phyloP scores from a whole-genome alignment of 495 filamentous ascomycete genomes.

The Saxispiralis lemnorum region DNA sequence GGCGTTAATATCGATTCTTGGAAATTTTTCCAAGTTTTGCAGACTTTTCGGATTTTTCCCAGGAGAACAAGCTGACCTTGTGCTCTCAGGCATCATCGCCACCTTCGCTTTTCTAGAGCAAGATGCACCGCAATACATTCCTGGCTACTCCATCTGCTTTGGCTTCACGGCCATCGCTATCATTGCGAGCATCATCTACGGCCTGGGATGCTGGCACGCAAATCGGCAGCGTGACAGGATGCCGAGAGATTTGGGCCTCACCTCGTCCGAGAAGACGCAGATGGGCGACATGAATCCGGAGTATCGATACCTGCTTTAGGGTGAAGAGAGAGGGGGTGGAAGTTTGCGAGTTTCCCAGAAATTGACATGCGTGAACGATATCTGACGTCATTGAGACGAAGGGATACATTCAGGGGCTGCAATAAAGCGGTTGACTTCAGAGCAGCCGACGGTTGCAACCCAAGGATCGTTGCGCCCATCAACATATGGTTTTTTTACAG shows the following conservation, averaged over 20 bases:
- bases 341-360: too few relatives aligned
- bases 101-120: slow-evolving; percentile 61
- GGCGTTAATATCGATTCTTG: neutral
- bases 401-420: too few relatives aligned
- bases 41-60: neutral
- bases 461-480: too few relatives aligned
- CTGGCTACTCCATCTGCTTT: slow-evolving; percentile 65
- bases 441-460: too few relatives aligned
- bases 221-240: slow-evolving; percentile 47
- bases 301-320: slow-evolving; percentile 39
- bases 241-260: slow-evolving; percentile 36
- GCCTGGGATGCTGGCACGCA: slow-evolving; percentile 37
- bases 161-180: slow-evolving; percentile 53
- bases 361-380: too few relatives aligned
- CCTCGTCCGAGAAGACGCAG: slow-evolving; percentile 56
- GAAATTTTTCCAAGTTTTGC: neutral
- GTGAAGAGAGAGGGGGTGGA: too few relatives aligned
- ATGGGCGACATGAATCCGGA: slow-evolving; percentile 51
- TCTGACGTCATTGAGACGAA: too few relatives aligned
- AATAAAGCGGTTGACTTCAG: too few relatives aligned
- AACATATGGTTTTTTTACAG: too few relatives aligned
- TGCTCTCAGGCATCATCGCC: slow-evolving; percentile 75
- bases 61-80: neutral
- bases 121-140: slow-evolving; percentile 52
- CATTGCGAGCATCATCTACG: slow-evolving; percentile 42